phyloP scores from a whole-genome alignment of 1,284 basidiomycete species.

The Moniliella sp. region DNA sequence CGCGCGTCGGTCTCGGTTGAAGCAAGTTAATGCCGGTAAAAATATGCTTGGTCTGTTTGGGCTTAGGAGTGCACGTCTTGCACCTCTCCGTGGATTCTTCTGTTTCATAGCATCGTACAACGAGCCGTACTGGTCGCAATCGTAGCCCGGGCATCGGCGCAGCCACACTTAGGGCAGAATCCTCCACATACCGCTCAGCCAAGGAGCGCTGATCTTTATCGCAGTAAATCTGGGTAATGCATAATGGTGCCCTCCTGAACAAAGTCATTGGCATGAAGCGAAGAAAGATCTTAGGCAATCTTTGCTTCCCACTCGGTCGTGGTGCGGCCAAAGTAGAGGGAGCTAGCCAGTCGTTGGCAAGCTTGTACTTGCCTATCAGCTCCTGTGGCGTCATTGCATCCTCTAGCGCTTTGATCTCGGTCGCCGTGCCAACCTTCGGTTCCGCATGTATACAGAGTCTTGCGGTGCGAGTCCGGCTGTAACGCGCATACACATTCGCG shows the following conservation, averaged over 20 bases:
- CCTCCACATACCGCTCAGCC: slow-evolving; percentile 33
- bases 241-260: slow-evolving; percentile 25
- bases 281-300: slow-evolving; percentile 30
- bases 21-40: slow-evolving; percentile 67
- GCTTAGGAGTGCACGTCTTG: slow-evolving; percentile 57
- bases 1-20: slow-evolving; percentile 68
- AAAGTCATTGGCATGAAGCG: slow-evolving; percentile 25
- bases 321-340: slow-evolving; percentile 88
- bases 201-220: slow-evolving; percentile 22
- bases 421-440: slow-evolving; percentile 95
- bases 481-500: slow-evolving; percentile 89
- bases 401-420: slow-evolving; percentile 87
- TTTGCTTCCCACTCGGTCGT: slow-evolving; percentile 64
- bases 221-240: slow-evolving; percentile 31
- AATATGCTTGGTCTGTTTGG: slow-evolving; percentile 62
- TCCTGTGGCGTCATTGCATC: slow-evolving; percentile 67
- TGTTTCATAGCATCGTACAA: slow-evolving; percentile 76
- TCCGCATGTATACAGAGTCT: slow-evolving; percentile 82
- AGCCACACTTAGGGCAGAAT: slow-evolving; percentile 29
- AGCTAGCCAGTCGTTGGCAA: slow-evolving; percentile 74
- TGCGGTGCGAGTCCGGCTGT: slow-evolving; percentile 39
- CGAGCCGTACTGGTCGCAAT: slow-evolving; percentile 81
- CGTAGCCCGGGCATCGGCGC: slow-evolving; percentile 78
- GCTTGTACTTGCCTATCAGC: slow-evolving; percentile 82
- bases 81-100: slow-evolving; percentile 86